These are phyloP conservation scores for Corchorus capsularis DNA, from an alignment of 345 rosid species.

Conservation along the genomic window DNA sequence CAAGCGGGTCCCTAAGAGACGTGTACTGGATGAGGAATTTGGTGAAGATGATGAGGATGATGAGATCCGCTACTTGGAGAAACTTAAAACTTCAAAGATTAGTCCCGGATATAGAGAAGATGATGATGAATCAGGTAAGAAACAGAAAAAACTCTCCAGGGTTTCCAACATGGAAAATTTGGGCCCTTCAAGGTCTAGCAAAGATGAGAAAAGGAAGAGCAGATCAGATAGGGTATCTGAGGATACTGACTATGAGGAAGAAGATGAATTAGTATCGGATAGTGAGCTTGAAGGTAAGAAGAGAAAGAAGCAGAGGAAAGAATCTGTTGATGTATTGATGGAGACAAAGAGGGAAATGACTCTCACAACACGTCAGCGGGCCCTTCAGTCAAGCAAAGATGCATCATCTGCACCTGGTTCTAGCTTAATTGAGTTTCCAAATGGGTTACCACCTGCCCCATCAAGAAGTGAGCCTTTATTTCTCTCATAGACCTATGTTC, in stretches of 20 bases:
- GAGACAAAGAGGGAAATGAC: constrained; percentile 68
- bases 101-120: constrained; percentile 44
- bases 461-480: constrained; percentile 67
- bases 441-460: constrained; percentile 95
- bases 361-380: constrained; percentile 87
- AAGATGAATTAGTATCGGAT: constrained; percentile 53
- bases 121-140: constrained; percentile 59
- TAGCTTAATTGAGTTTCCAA: constrained; percentile 68
- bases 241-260: constrained; percentile 63
- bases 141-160: constrained; percentile 60
- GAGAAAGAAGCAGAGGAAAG: constrained; percentile 58
- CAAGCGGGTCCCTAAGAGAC: constrained; percentile 75
- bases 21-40: constrained; percentile 56
- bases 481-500: constrained; percentile 3
- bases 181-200: constrained; percentile 38
- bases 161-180: constrained; percentile 51
- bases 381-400: constrained; percentile 81
- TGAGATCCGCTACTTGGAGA: constrained; percentile 86
- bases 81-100: constrained; percentile 61
- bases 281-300: constrained; percentile 49
- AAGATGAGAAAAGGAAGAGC: constrained; percentile 59
- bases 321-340: constrained; percentile 52
- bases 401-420: constrained; percentile 47
- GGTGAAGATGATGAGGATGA: constrained; percentile 70
- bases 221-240: constrained; percentile 45